Conservation (phyloP, 1,139 yeast species). For the Diutina neorugosa region DNA sequence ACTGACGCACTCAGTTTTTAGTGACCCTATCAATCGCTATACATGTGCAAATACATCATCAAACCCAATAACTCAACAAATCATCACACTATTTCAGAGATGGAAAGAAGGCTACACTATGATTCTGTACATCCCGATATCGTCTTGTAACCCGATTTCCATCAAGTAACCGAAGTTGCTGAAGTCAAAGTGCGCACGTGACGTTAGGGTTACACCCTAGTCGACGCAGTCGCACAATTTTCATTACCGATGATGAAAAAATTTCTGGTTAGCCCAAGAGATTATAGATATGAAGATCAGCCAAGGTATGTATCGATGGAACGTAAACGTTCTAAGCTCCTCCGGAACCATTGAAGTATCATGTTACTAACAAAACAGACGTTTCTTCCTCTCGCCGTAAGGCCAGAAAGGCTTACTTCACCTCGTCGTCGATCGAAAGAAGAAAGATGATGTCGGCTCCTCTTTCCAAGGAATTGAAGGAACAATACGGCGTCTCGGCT, state of each 20-base stretch:
- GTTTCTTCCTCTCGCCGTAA: conserved; percentile 99
- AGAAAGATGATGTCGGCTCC: conserved; percentile 97
- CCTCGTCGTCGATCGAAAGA: conserved; percentile 94
- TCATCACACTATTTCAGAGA: no score
- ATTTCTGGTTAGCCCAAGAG: conserved; percentile 6
- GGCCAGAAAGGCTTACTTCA: conserved; percentile 99
- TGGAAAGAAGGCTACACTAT: no score
- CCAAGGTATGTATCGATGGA: conserved; percentile 31
- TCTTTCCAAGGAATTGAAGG: conserved; percentile 97
- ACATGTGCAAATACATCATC: no score
- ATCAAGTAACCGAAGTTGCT: no score
- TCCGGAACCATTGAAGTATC: not conserved
- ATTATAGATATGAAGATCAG: conserved; percentile 47
- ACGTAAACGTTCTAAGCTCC: not conserved
- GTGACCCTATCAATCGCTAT: no score
- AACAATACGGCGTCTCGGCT: conserved; percentile 91
- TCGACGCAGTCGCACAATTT: not conserved
- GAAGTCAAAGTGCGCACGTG: not conserved
- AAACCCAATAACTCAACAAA: no score
- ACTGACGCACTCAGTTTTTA: no score
- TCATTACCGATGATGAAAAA: not conserved
- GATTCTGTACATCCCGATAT: no score
- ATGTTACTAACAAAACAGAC: conserved; percentile 45
- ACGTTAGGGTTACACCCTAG: conserved; percentile 1
- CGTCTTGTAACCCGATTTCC: not conserved